Base-by-base conservation (phyloP, 768 basidiomycete genomes). In the Psilocybe tampanensis region DNA sequence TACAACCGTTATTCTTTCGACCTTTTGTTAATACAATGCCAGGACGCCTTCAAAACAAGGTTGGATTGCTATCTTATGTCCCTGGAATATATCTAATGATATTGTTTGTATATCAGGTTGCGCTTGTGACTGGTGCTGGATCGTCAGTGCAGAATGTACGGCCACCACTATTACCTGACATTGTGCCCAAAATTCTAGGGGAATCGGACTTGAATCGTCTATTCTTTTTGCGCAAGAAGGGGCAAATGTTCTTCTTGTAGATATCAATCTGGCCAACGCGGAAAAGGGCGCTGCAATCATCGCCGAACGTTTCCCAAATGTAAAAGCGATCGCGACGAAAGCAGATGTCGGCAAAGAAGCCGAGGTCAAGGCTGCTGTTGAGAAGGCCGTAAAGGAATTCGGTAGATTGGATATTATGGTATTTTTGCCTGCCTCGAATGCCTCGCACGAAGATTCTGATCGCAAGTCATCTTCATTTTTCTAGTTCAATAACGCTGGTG, bases 381-480 rank as follows among this genome's bases (percentile, higher is more conserved):
- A 92, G 54, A 74, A 71, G 51, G 90, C 95, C 0, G 86, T 97
- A 52, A 76, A 84, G 57, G 82, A 87, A 65, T 97, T 95, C 72
- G 97, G 97, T n/a, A 79, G 97, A 55, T 78, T 99, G 64, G 97
- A 99, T 70, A 77, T 99, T 59, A 91, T 99, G 90, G 95, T 95
- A 68, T 29, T 29, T 5, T 29, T 29, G 29, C 29, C 29, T 29
- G 29, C 29, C 29, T 29, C 9, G 29, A 29, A 9, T 29, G 5
- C 29, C 29, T 29, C 9, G 4, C 9, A 9, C 29, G 29, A 29
- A 29, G 29, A 29, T 29, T 29, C 29, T 29, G 29, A 29, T 29
- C 29, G 29, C n/a, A n/a, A n/a, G n/a, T 29, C 9, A 29, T 59
- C 15, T 54, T 49, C 8, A 36, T 50, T n/a, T 44, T 39, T 22